Evolutionary conservation across 495 filamentous ascomycete genomes (phyloP), one percentile per base, ranked within the genome.

Genomic region (Talaromyces thailandensis): DNA sequence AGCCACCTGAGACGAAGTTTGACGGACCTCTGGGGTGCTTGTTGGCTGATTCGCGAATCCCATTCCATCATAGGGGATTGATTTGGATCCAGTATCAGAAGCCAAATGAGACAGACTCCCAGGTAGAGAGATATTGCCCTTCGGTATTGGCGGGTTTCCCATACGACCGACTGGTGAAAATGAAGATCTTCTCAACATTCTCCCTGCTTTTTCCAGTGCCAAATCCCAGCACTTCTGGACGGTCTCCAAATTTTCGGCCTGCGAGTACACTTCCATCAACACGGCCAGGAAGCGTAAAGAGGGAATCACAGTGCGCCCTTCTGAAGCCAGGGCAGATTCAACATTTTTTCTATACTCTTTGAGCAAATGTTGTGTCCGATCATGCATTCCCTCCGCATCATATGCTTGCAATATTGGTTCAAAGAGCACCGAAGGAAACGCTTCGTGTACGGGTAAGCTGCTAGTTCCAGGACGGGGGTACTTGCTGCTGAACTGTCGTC

Each of bases 171-270:
- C n/a, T 55, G 60, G 53, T 4, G 71, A 64, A 24, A 69, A 24
- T 4, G 69, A 62, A 24, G 67, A 50, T 32, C 56, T 66, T 26
- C 61, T 65, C 11, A 75, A 81, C 56, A 82, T 67, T 35, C 72
- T 70, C 35, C 76, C 76, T 4, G 85, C 82, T 62, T 80, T 76
- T 26, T 75, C 64, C 29, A 87, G 73, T 6, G 83, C 78, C 26
- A 89, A 70, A 4, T 82, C 62, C 91, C 91, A 95, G 43, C 79
- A 87, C 62, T 81, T 69, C 56, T 82, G 80, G 26, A 92, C 84
- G 51, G 82, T 79, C 25, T 81, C 74, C 62, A 81, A 80, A 32
- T 88, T 76, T 8, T 74, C 67, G 23, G 83, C 82, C 35, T 78
- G 73, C 24, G 82, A 70, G 67, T 88, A 79, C 4, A 82, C 74